Conservation (phyloP, 768 basidiomycete species). For the Termitomyces sp. region DNA sequence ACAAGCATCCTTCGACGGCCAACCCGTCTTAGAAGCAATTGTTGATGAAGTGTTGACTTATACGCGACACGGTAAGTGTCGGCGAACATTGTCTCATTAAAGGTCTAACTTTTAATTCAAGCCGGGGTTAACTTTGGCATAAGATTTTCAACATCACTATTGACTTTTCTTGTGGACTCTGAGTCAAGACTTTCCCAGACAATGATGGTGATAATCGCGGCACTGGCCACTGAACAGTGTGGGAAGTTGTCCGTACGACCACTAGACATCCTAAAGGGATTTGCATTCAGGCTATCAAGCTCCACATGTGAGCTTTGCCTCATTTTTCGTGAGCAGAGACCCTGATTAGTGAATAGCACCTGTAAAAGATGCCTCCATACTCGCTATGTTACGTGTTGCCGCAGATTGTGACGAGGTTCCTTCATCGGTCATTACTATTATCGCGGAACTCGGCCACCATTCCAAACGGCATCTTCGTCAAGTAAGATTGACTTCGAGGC, state of each 20-base stretch:
- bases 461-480: conserved; percentile 54
- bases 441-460: conserved; percentile 38
- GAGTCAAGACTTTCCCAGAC: conserved; percentile 46
- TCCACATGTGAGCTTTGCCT: conserved; percentile 38
- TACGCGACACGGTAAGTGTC: conserved; percentile 44
- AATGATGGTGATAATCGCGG: conserved; percentile 61
- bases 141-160: conserved; percentile 38
- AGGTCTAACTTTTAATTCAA: conserved; percentile 15
- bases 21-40: conserved; percentile 47
- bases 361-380: conserved; percentile 68
- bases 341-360: conserved; percentile 40
- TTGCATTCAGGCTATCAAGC: conserved; percentile 35
- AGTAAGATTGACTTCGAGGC: conserved; percentile 31
- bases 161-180: conserved; percentile 40
- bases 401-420: conserved; percentile 57
- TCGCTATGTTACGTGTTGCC: conserved; percentile 67
- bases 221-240: conserved; percentile 62
- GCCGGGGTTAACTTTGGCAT: conserved; percentile 37
- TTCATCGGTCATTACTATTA: conserved; percentile 34
- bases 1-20: conserved; percentile 23
- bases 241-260: conserved; percentile 49
- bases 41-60: conserved; percentile 54
- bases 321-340: not conserved
- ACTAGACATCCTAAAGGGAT: conserved; percentile 39
- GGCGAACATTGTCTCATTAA: not conserved